Evolutionary conservation across 495 filamentous ascomycete genomes (phyloP), one percentile per base, ranked within the genome.

Genomic region (Schizothecium vesticola): DNA sequence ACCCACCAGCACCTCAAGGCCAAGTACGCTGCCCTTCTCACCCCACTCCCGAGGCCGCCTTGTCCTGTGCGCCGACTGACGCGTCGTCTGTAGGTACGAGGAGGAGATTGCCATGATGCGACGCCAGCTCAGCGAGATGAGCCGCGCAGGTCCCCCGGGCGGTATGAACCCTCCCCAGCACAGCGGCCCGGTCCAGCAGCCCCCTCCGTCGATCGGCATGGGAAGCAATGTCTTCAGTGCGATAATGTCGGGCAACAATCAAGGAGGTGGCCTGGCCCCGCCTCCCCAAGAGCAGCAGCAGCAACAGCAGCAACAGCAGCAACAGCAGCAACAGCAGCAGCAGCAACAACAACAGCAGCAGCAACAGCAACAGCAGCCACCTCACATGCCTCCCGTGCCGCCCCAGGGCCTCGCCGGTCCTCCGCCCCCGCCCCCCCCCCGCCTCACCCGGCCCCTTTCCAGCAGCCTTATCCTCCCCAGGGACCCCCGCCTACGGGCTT

Each of bases 191-290:
- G 85, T 91, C 3, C 93, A 94, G 77, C 90, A 90, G 59, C 73
- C 81, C 19, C 43, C 43, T 64, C 91, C 91, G 29, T 85, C 90
- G 28, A 90, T 99, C 77, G 93, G 93, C n/a, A 91, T 95, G 76
- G 93, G 95, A 26, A 93, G 88, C 77, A 94, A 96, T 76, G 84
- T 97, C 55, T 98, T 99, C 75, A 91, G 93, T 70, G 92, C 92
- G 25, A 97, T 99, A 72, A 97, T 99, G 91, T 86, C 95, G 68
- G 94, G 94, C 66, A 90, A 90, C 79, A 90, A 89, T 73, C 93
- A 93, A 83, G 92, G 90, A n/a, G 92, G 90, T 21, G 88, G 86
- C 16, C 91, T 92, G 67, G 90, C 90, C 70, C 90, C 97, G 75
- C 93, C 92, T 65, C 95, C 94, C 74, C 92, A 92, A 74, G 85